These are phyloP conservation scores for Gracilaria domingensis DNA, from an alignment of 23 red algal species.

Conservation along the genomic window DNA sequence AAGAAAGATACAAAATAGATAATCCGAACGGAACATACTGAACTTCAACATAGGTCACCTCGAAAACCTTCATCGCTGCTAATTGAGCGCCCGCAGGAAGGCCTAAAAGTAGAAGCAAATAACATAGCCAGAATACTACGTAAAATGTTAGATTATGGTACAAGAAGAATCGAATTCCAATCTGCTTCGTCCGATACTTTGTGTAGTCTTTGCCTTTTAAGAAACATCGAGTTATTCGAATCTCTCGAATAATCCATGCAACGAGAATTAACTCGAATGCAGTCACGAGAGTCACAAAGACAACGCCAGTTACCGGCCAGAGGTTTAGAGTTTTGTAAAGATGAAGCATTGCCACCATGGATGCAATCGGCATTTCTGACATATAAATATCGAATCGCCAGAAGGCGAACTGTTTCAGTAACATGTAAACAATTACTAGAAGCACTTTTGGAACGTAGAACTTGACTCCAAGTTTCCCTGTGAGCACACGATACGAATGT, in stretches of 20 bases:
- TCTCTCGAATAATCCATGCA: slow-evolving; percentile 66
- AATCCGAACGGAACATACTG: slow-evolving; percentile 75
- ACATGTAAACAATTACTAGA: slow-evolving; percentile 61
- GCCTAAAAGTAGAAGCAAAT: slow-evolving; percentile 54
- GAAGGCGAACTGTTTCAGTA: slow-evolving; percentile 56
- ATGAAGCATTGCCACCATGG: slow-evolving; percentile 68
- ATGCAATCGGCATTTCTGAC: slow-evolving; percentile 74
- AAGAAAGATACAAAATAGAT: slow-evolving; percentile 67
- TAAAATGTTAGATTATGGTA: slow-evolving; percentile 86
- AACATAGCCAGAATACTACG: slow-evolving; percentile 73
- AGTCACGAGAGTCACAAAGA: slow-evolving; percentile 56
- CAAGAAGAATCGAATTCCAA: slow-evolving; percentile 86
- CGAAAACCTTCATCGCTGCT: slow-evolving; percentile 57
- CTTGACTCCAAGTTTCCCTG: slow-evolving; percentile 37
- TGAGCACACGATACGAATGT: slow-evolving; percentile 73
- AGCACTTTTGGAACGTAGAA: slow-evolving; percentile 82
- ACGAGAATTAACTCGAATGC: slow-evolving; percentile 59
- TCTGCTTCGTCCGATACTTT: slow-evolving; percentile 86
- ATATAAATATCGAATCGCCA: slow-evolving; percentile 66
- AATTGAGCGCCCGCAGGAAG: slow-evolving; percentile 69
- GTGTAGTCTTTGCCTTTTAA: slow-evolving; percentile 69
- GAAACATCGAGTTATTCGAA: slow-evolving; percentile 64
- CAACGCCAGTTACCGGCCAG: slow-evolving; percentile 60
- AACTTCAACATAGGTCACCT: slow-evolving; percentile 72
- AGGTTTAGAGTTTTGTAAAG: slow-evolving; percentile 53